Evolutionary conservation across 371 early-diverging fungal genomes (phyloP).

Genomic region (Catenaria anguillulae): DNA sequence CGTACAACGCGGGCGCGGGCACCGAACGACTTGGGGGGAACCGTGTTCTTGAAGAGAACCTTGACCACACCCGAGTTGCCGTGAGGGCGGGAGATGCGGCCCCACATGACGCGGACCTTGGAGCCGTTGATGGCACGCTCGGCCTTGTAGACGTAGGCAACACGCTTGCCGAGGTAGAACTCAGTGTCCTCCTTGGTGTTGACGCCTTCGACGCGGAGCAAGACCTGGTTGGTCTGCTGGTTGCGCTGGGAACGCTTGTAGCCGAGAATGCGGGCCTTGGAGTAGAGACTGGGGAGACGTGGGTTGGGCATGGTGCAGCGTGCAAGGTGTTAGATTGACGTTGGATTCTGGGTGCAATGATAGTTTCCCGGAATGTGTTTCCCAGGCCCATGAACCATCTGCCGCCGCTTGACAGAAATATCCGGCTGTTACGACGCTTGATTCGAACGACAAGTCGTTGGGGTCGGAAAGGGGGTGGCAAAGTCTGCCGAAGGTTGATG

Average conservation of each 20-base stretch:
- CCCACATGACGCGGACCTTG: slow-evolving; percentile 93
- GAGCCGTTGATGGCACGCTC: slow-evolving; percentile 60
- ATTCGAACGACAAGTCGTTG: too few relatives aligned
- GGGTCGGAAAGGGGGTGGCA: too few relatives aligned
- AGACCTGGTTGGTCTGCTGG: slow-evolving; percentile 7
- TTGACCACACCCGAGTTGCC: slow-evolving; percentile 91
- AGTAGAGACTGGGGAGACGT: slow-evolving; percentile 10
- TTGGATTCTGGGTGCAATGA: neutral
- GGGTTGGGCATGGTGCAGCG: neutral
- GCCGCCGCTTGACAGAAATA: too few relatives aligned
- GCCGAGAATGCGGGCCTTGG: slow-evolving; percentile 10
- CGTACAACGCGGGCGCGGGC: slow-evolving; percentile 72
- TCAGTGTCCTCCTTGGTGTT: slow-evolving; percentile 14
- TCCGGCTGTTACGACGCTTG: too few relatives aligned
- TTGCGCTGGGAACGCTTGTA: slow-evolving; percentile 11
- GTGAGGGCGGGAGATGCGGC: slow-evolving; percentile 84
- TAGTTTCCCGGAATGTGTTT: too few relatives aligned
- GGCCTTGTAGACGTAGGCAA: slow-evolving; percentile 55
- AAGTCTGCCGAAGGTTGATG: too few relatives aligned
- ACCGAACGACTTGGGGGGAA: slow-evolving; percentile 88
- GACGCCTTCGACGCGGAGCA: slow-evolving; percentile 3
- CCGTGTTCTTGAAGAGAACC: slow-evolving; percentile 91
- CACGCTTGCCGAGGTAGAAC: slow-evolving; percentile 73
- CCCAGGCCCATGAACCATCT: too few relatives aligned
- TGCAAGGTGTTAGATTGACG: neutral